Base-by-base conservation (phyloP, 352 stramenopile genomes). In the Globisporangium viniferum region DNA sequence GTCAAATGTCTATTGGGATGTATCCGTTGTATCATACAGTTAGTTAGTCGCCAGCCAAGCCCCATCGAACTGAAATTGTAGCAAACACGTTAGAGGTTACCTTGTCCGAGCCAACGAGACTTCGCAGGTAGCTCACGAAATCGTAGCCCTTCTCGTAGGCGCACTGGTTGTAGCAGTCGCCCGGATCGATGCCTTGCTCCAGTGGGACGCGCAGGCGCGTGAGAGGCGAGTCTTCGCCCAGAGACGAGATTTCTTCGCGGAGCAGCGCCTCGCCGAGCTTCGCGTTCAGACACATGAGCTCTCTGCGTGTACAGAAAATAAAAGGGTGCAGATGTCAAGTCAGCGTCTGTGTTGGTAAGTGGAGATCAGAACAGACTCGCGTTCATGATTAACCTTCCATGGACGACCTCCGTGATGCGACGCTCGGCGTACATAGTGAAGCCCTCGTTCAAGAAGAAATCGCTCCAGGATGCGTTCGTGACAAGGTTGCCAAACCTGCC, bases 401-500 rank as follows among this genome's bases (percentile, higher is more conserved):
- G 78, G n/a, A 76, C 81, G 44, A 82, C 73, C 41, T 87, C 87
- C 0, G 72, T 83, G 68, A 94, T 89, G 33, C 83, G 81, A 7
- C 87, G 78, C 68, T 94, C 85, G 12, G 86, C 85, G 63, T 93
- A 95, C 84, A 94, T 94, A 9, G 86, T 93, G 69, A 93, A 94
- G n/a, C 88, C 88, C 81, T 95, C 88, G 71, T 95, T 95, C 27
- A 95, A 67, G 69, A 93, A 95, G 64, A 95, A 94, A 68, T 95
- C 82, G 59, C 88, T 93, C 88, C 88, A 95, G 60, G 87, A 88
- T 44, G 86, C 78, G 44, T 94, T 94, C 20, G 86, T 94, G 48
- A 93, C 86, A 35, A 94, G 70, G 59, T 95, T 95, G 10, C 88
- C 88, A 33, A 93, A 93, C 80, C 80, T 86, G 62, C n/a, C 62